Conservation (phyloP, 139 green algal species). For the Pedinophyceae sp. region DNA sequence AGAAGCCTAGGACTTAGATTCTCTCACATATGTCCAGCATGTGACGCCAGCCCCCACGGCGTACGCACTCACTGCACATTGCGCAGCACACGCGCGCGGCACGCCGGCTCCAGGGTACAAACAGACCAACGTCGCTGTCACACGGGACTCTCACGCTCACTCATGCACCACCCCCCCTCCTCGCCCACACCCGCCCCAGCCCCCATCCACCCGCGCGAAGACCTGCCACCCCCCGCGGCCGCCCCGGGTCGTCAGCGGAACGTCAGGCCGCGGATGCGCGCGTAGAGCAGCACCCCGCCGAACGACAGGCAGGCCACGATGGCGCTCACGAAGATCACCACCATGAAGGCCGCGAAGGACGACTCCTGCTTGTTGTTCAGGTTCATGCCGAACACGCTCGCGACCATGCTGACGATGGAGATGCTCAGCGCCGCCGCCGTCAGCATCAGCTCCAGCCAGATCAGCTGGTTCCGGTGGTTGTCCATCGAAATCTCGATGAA, state of each 20-base stretch:
- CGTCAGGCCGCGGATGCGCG: not conserved
- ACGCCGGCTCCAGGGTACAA: too few relatives aligned
- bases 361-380: constrained; percentile 32
- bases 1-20: constrained; percentile 93
- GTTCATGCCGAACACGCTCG: constrained; percentile 91
- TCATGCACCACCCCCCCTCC: too few relatives aligned
- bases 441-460: constrained; percentile 65
- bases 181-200: too few relatives aligned
- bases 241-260: not conserved
- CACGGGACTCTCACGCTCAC: too few relatives aligned
- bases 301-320: not conserved
- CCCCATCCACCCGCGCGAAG: too few relatives aligned
- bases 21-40: too few relatives aligned
- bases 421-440: constrained; percentile 58
- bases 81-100: too few relatives aligned
- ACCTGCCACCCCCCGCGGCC: too few relatives aligned
- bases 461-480: constrained; percentile 68
- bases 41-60: too few relatives aligned
- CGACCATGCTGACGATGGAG: constrained; percentile 47
- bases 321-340: constrained; percentile 5
- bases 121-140: too few relatives aligned
- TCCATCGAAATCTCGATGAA: constrained; percentile 93
- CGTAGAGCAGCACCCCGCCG: not conserved
- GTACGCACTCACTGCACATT: too few relatives aligned
- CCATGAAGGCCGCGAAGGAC: constrained; percentile 18